A percentile compares a stretch with the other conserved stretches of the same genome.
phyloP scores from a whole-genome alignment of 345 rosid species.

The Melaleuca alternifolia region DNA sequence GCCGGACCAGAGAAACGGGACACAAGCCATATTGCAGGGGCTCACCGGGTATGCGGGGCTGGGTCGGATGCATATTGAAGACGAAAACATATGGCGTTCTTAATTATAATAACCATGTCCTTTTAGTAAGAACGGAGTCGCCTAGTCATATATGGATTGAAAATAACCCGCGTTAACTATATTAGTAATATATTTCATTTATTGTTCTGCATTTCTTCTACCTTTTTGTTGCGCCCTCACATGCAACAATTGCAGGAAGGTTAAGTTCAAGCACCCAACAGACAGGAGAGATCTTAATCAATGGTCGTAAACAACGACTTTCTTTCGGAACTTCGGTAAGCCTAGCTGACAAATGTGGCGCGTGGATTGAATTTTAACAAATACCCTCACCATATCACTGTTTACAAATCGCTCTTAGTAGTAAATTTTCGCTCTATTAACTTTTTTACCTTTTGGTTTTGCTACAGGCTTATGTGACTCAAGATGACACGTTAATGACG shows the following conservation, averaged over 20 bases:
- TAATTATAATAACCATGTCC: too few relatives aligned
- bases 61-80: constrained; percentile 13
- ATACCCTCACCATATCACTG: not conserved
- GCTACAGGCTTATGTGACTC: constrained; percentile 3
- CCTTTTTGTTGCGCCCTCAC: too few relatives aligned
- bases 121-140: too few relatives aligned
- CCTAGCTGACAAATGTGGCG: not conserved
- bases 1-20: constrained; percentile 7
- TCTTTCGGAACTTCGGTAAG: not conserved
- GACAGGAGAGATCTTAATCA: constrained; percentile 30
- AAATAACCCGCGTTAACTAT: too few relatives aligned
- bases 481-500: not conserved
- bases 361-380: not conserved
- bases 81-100: too few relatives aligned
- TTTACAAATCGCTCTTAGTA: not conserved
- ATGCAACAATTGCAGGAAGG: not conserved
- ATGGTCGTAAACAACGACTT: constrained; percentile 28
- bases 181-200: too few relatives aligned
- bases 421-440: not conserved
- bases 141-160: too few relatives aligned
- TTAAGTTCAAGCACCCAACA: constrained; percentile 8
- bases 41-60: constrained; percentile 32
- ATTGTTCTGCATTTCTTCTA: too few relatives aligned
- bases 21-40: constrained; percentile 14
- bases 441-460: not conserved